These are phyloP conservation scores for Gracilariopsis chorda DNA, from an alignment of 23 red algal genomes.

Conservation along the genomic window DNA sequence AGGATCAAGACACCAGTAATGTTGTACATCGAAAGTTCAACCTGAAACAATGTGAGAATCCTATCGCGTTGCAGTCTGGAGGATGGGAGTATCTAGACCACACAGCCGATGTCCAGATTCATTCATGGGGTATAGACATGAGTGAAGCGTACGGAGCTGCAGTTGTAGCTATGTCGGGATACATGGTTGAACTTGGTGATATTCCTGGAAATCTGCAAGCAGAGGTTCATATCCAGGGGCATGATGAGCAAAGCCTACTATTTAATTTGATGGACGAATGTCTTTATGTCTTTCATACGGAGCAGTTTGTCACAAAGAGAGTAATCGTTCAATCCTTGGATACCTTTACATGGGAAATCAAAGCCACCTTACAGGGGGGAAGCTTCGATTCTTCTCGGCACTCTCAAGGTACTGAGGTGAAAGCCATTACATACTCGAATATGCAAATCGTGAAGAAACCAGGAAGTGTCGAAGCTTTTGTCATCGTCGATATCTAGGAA, in stretches of 20 bases:
- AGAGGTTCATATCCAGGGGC: slow-evolving; percentile 58
- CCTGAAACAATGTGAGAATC: neutral
- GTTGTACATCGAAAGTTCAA: neutral
- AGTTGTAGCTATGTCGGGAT: slow-evolving; percentile 78
- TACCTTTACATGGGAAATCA: slow-evolving; percentile 14
- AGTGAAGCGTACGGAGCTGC: slow-evolving; percentile 63
- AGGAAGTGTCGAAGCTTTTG: slow-evolving; percentile 52
- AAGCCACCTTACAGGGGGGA: neutral
- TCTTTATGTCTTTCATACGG: slow-evolving; percentile 78
- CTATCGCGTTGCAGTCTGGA: neutral
- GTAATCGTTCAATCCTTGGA: slow-evolving; percentile 45
- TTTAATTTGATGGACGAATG: slow-evolving; percentile 91
- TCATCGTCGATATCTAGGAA: slow-evolving; percentile 93
- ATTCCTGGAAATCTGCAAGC: slow-evolving; percentile 2
- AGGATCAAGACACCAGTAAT: too few species aligned
- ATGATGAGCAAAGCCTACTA: slow-evolving; percentile 82
- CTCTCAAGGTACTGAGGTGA: slow-evolving; percentile 89
- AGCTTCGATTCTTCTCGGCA: slow-evolving; percentile 18
- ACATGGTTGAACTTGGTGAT: slow-evolving; percentile 77
- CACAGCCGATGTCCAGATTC: slow-evolving; percentile 95
- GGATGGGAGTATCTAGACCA: slow-evolving; percentile 90
- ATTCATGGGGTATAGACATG: slow-evolving; percentile 72
- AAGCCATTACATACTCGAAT: slow-evolving; percentile 93
- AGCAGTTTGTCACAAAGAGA: slow-evolving; percentile 58
- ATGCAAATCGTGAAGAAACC: slow-evolving; percentile 71